phyloP scores from a whole-genome alignment of 2,329 filamentous ascomycete genomes.

The Aphanocladium album region DNA sequence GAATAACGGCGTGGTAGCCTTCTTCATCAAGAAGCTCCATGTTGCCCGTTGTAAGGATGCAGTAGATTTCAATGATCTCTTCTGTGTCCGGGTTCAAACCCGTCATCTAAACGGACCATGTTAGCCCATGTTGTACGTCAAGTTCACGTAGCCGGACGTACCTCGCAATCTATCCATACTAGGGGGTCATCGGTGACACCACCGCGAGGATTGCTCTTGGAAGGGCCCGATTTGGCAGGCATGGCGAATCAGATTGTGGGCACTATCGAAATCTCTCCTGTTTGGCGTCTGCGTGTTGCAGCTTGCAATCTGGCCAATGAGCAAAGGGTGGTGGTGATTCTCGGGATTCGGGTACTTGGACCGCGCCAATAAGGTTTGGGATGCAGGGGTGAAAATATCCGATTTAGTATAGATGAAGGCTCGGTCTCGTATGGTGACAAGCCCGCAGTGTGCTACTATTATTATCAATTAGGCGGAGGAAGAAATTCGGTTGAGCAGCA shows the following conservation, averaged over 20 bases:
- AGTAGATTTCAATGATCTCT: slow-evolving; percentile 86
- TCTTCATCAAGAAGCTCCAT: slow-evolving; percentile 69
- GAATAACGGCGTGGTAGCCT: slow-evolving; percentile 77
- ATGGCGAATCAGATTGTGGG: background rate
- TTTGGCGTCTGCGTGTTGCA: background rate
- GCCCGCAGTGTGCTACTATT: background rate
- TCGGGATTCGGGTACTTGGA: background rate
- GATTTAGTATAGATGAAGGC: slow-evolving; percentile 3
- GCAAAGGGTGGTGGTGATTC: background rate
- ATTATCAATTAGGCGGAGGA: background rate
- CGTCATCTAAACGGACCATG: slow-evolving; percentile 66
- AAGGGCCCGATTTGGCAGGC: slow-evolving; percentile 17
- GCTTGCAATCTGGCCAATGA: background rate
- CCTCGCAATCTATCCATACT: slow-evolving; percentile 77
- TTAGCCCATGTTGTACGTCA: background rate
- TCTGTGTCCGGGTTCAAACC: slow-evolving; percentile 65
- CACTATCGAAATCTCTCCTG: background rate
- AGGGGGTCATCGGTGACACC: slow-evolving; percentile 50
- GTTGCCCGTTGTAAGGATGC: slow-evolving; percentile 79
- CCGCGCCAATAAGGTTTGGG: slow-evolving; percentile 1
- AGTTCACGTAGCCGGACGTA: slow-evolving; percentile 21
- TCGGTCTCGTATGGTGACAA: background rate
- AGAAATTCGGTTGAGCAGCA: background rate
- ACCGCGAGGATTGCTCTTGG: slow-evolving; percentile 10
- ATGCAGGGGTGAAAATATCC: slow-evolving; percentile 1